These are phyloP conservation scores for Cryphonectria naterciae DNA, from an alignment of 2,329 filamentous ascomycete genomes.

Conservation along the genomic window DNA sequence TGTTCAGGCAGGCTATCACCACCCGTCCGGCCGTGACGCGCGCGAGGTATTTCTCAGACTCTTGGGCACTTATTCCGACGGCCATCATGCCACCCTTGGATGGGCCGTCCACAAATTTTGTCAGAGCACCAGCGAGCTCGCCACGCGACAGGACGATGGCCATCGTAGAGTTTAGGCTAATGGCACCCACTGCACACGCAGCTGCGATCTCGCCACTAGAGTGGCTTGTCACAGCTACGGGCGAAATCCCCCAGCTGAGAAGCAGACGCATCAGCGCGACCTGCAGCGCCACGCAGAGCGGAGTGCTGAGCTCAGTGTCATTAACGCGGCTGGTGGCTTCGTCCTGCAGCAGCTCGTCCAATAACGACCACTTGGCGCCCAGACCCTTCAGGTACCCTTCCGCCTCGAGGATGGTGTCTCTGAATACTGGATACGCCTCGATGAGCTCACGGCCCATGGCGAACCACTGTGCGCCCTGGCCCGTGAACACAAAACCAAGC, in stretches of 20 bases:
- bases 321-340: constrained; percentile 32
- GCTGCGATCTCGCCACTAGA: constrained; percentile 35
- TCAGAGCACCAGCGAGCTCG: neutral
- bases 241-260: constrained; percentile 24
- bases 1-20: constrained; percentile 21
- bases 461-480: constrained; percentile 41
- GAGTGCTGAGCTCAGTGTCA: constrained; percentile 33
- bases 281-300: constrained; percentile 42
- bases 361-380: constrained; percentile 35
- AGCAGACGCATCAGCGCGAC: constrained; percentile 40
- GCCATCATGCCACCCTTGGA: constrained; percentile 18
- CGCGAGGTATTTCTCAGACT: constrained; percentile 12
- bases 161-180: constrained; percentile 28
- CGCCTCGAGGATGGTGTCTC: constrained; percentile 31
- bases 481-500: constrained; percentile 38
- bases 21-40: constrained; percentile 6
- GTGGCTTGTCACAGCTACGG: constrained; percentile 32
- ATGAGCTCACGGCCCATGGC: constrained; percentile 35
- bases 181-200: constrained; percentile 30
- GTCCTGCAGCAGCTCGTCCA: constrained; percentile 35
- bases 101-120: constrained; percentile 28
- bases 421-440: constrained; percentile 32
- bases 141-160: constrained; percentile 19
- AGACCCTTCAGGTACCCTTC: constrained; percentile 30
- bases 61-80: neutral